These are phyloP conservation scores for Avena insularis DNA, from an alignment of 176 grass and related monocot species.

Conservation along the genomic window DNA sequence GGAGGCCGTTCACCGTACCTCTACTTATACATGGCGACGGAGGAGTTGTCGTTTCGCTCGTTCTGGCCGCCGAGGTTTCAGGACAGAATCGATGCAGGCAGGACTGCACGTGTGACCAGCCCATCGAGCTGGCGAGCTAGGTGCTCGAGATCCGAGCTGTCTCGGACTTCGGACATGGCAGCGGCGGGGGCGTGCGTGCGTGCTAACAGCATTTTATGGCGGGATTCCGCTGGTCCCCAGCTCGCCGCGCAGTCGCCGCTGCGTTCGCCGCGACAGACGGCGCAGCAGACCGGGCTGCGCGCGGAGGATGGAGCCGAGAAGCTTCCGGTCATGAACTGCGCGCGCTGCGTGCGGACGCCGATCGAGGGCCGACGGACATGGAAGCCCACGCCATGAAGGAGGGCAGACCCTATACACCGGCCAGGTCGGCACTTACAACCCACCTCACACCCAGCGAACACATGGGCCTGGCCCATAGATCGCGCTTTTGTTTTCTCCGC, in stretches of 20 bases:
- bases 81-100: neutral
- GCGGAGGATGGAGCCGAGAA: neutral
- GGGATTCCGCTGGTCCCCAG: neutral
- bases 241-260: neutral
- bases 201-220: neutral
- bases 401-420: too few relatives aligned
- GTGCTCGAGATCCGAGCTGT: neutral
- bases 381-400: neutral
- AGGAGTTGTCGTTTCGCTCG: neutral
- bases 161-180: neutral
- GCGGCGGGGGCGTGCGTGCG: neutral
- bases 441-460: too few relatives aligned
- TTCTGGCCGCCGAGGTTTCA: neutral
- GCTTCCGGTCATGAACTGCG: neutral
- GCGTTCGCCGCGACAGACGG: neutral
- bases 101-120: neutral
- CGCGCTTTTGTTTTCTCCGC: too few relatives aligned
- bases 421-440: too few relatives aligned
- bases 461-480: too few relatives aligned
- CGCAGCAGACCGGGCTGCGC: neutral
- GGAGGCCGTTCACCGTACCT: neutral
- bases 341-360: neutral
- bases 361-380: neutral
- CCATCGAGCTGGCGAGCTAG: neutral
- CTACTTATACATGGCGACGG: neutral